Conservation (phyloP, 129 eudicot genomes). For the Tagetes erecta region DNA sequence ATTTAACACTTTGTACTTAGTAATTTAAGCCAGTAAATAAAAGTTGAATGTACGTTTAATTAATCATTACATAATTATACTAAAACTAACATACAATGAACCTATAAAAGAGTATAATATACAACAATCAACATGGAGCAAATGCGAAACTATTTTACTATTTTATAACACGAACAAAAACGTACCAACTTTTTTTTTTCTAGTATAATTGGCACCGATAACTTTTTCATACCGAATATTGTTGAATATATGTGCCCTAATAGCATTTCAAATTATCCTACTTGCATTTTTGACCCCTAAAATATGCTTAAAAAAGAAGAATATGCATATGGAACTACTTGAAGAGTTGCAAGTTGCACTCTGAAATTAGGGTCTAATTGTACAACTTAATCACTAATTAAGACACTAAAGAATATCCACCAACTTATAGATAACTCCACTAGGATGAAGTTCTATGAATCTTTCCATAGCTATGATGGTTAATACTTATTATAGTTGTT, state of each 20-base stretch:
- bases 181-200: background rate
- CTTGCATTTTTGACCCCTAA: background rate
- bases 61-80: background rate
- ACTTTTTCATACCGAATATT: background rate
- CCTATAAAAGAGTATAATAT: background rate
- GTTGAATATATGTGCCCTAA: conserved; percentile 5
- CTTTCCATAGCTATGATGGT: conserved; percentile 7
- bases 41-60: background rate
- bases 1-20: too few species aligned
- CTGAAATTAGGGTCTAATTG: background rate
- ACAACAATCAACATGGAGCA: background rate
- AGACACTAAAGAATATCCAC: conserved; percentile 12
- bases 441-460: conserved; percentile 19
- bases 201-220: background rate
- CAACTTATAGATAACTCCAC: conserved; percentile 24
- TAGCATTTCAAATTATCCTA: conserved; percentile 3
- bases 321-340: conserved; percentile 15
- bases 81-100: background rate
- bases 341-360: conserved; percentile 11
- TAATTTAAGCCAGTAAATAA: too few species aligned
- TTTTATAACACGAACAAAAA: background rate
- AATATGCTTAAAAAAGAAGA: background rate
- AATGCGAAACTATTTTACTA: background rate
- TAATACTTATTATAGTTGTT: background rate
- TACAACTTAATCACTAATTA: background rate